Evolutionary conservation across 1,139 yeast genomes (phyloP).

Genomic region (Schwanniomyces etchellsii): DNA sequence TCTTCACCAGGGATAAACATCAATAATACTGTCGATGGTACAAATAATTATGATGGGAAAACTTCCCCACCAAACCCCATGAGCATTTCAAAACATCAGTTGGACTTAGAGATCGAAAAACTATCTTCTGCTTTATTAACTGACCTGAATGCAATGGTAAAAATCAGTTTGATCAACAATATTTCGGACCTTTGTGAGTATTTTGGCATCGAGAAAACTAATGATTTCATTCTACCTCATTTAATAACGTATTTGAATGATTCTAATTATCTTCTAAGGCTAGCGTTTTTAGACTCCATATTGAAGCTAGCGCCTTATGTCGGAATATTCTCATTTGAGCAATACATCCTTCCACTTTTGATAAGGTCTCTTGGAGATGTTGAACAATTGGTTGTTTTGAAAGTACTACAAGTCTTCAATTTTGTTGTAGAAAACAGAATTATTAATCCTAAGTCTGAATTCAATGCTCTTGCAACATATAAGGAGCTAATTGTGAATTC

Average conservation of each 20-base stretch:
- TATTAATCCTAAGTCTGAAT: slow-evolving; percentile 33
- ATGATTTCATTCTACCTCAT: slow-evolving; percentile 85
- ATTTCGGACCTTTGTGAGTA: slow-evolving; percentile 73
- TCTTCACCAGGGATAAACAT: too few relatives aligned
- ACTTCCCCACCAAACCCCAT: slow-evolving; percentile 5
- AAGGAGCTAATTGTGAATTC: slow-evolving; percentile 30
- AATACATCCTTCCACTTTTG: slow-evolving; percentile 78
- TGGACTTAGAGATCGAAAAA: slow-evolving; percentile 50
- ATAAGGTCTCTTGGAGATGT: slow-evolving; percentile 78
- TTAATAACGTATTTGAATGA: slow-evolving; percentile 88
- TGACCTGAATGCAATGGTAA: slow-evolving; percentile 61
- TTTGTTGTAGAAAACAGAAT: slow-evolving; percentile 25
- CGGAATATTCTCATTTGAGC: slow-evolving; percentile 80
- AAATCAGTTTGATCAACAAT: slow-evolving; percentile 61
- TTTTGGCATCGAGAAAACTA: slow-evolving; percentile 83
- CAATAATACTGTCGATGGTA: slow-evolving; percentile 16
- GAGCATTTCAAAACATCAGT: slow-evolving; percentile 21
- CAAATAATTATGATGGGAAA: slow-evolving; percentile 6
- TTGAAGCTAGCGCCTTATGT: slow-evolving; percentile 72
- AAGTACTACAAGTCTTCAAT: slow-evolving; percentile 61
- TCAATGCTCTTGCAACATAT: slow-evolving; percentile 37
- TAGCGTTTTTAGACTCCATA: slow-evolving; percentile 72
- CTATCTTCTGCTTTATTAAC: slow-evolving; percentile 64
- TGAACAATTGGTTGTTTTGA: slow-evolving; percentile 78
- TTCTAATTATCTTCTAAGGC: slow-evolving; percentile 57